Evolutionary conservation across 31 red algal genomes (phyloP).

Genomic region (Odonthalia washingtoniensis): DNA sequence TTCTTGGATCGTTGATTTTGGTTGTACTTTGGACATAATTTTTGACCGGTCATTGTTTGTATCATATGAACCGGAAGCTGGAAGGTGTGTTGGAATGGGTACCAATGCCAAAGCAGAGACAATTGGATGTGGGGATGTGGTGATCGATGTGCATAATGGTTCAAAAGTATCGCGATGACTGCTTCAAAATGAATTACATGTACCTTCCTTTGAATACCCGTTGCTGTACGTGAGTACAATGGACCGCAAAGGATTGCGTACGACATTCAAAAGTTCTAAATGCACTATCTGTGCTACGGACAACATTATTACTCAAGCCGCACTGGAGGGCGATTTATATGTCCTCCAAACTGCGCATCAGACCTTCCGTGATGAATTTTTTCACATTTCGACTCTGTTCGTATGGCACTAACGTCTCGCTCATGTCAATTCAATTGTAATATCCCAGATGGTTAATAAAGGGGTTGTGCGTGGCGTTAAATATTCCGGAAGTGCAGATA

Average conservation of each 20-base stretch:
- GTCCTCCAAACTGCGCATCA: no score
- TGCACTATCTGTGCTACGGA: no score
- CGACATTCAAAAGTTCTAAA: neutral
- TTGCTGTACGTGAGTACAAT: constrained; percentile 12
- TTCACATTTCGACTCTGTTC: no score
- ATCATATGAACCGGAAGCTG: neutral
- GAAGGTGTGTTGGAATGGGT: neutral
- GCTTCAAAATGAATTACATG: constrained; percentile 18
- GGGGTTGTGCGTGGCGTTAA: neutral
- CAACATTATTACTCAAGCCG: no score
- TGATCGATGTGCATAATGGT: no score
- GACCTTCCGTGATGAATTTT: no score
- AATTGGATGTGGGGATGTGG: constrained; percentile 22
- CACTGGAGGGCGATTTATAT: no score
- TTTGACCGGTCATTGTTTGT: constrained; percentile 34
- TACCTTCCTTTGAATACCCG: constrained; percentile 17
- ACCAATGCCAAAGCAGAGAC: neutral
- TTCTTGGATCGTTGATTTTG: constrained; percentile 30
- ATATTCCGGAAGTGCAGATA: neutral
- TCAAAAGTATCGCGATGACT: neutral
- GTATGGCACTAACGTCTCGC: neutral
- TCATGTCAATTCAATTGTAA: neutral
- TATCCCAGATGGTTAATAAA: neutral
- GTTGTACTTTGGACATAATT: constrained; percentile 28
- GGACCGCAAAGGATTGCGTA: neutral